Evolutionary conservation across 2,329 filamentous ascomycete genomes (phyloP).

Genomic region (Talaromyces sp.): DNA sequence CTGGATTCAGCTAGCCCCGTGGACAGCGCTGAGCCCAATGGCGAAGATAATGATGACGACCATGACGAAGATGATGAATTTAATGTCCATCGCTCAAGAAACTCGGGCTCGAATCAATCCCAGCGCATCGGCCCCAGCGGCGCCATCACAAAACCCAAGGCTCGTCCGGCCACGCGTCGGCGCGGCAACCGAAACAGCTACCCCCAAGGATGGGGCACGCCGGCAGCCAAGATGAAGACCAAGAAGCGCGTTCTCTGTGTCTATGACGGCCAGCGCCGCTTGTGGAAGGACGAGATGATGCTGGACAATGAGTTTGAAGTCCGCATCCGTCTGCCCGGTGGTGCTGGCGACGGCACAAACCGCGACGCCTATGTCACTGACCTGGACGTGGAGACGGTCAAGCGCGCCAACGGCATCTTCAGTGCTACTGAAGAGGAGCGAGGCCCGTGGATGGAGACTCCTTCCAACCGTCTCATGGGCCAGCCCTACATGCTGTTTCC

Average conservation of each 20-base stretch:
- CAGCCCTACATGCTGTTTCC: constrained; percentile 27
- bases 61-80: constrained; percentile 42
- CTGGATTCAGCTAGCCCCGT: constrained; percentile 44
- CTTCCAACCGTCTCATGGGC: constrained; percentile 27
- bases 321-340: constrained; percentile 71
- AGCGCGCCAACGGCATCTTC: constrained; percentile 79
- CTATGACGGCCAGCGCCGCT: constrained; percentile 78
- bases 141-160: constrained; percentile 53
- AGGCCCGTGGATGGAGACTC: constrained; percentile 63
- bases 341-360: constrained; percentile 78
- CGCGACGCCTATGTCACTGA: constrained; percentile 81
- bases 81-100: constrained; percentile 39
- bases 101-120: constrained; percentile 20
- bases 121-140: constrained; percentile 41
- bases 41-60: constrained; percentile 45
- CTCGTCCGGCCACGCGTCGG: constrained; percentile 60
- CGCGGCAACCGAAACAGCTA: constrained; percentile 93
- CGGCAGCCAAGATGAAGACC: constrained; percentile 92
- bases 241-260: constrained; percentile 95
- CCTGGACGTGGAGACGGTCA: constrained; percentile 83
- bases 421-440: constrained; percentile 79
- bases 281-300: constrained; percentile 99
- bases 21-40: constrained; percentile 53
- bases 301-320: constrained; percentile 92
- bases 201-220: constrained; percentile 87